Evolutionary conservation across 108 stramenopile genomes (phyloP), one percentile per base, ranked within the genome.

Genomic region (Chaetoceros muelleri): DNA sequence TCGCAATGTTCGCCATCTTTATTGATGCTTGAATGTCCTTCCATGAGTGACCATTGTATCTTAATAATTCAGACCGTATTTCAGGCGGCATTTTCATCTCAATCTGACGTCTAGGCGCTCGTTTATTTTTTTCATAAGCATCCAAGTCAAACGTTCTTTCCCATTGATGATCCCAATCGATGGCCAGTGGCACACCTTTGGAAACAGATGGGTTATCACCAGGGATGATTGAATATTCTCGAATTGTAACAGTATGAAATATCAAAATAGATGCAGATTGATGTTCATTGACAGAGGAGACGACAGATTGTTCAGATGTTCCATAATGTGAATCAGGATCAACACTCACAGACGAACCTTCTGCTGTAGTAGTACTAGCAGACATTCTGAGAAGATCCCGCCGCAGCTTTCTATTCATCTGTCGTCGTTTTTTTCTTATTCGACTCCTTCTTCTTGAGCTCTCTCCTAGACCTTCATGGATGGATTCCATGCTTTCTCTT

Each of bases 181-280:
- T 58, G 18, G 61, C 51, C 7, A 69, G 29, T 3, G 68, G 68
- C 13, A 28, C 44, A 5, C 72, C 72, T 7, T 27, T 47, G 0
- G 55, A 50, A 18, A 61, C 59, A 23, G 53, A 30, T 24, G 72
- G 72, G 49, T 74, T 65, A 23, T 74, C 72, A 22, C 72, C 72
- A 28, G 54, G 64, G 3, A 65, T 69, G 18, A 74, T 45, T 1
- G 54, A 28, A 47, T 74, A 69, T 34, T 74, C 63, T 30, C 68
- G 31, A 28, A 74, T 69, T 54, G 63, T 26, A 24, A 74, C 31
- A n/a, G 59, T n/a, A n/a, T n/a, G n/a, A n/a, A n/a, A n/a, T n/a
- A n/a, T n/a, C n/a, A n/a, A n/a, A n/a, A n/a, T n/a, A n/a, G n/a
- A n/a, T n/a, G n/a, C n/a, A n/a, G n/a, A n/a, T n/a, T n/a, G n/a